Base-by-base conservation (phyloP, 208 protist species). In the Trypanosomatidae sp. region DNA sequence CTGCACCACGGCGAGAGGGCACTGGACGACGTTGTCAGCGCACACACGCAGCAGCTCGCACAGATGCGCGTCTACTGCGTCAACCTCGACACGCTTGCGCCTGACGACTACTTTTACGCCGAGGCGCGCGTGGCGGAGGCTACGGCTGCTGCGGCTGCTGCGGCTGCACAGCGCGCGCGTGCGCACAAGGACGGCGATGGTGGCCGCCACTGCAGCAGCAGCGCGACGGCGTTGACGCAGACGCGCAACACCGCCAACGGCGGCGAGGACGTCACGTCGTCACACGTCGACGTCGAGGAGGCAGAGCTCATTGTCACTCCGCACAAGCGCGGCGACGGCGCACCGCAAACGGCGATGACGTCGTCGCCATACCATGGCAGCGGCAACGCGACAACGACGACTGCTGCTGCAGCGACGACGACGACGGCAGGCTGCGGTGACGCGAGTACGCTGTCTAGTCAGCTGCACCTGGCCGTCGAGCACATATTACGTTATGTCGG, bases 21-120 rank as follows among this genome's bases (percentile, higher is more conserved):
- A 1, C 52, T 67, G 33, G 24, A 32, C 8, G 55, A 43, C n/a
- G 33, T 77, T 8, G 41, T 77, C n/a, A 68, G 52, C 38, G 35
- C 21, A 25, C 26, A 55, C 19, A 88, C 78, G 8, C 44, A 16
- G 40, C 40, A 68, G 16, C 53, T 83, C 11, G 74, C 70, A 22
- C 53, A 65, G 37, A 66, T 69, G 45, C 78, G 73, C 24, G 56
- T 84, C 30, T 88, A 81, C 35, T 64, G 59, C 16, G 54, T 81
- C 8, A 61, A 88, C 43, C 61, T 88, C 22, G 44, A 59, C n/a
- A 56, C 40, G 24, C 44, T 87, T n/a, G 68, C 71, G 1, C 54
- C 59, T 20, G 53, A 66, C 24, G 71, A 79, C 18, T 78, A 77
- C 51, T 64, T 67, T 37, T 7, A 23, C 30, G 6, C 8, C 3